These are phyloP conservation scores for Sporothrix euskadiensis DNA, from an alignment of 2,329 filamentous ascomycete species.

Conservation along the genomic window DNA sequence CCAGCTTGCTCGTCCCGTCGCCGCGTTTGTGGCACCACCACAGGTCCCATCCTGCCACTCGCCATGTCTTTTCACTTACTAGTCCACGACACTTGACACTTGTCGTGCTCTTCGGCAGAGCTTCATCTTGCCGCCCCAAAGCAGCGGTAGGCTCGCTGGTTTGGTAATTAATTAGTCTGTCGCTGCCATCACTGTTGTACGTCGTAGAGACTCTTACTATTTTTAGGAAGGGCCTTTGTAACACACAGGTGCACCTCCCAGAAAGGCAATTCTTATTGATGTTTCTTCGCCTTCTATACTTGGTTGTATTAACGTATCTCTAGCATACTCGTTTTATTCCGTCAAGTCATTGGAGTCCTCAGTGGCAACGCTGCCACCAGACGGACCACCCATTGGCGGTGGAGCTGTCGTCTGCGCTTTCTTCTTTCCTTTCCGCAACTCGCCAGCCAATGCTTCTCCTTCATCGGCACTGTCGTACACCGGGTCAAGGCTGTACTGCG, in stretches of 20 bases:
- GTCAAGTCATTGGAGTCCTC: background rate
- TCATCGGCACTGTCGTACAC: conserved; percentile 13
- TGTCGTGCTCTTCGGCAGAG: background rate
- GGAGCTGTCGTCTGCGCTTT: background rate
- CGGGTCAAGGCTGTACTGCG: conserved; percentile 7
- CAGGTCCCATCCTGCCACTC: conserved; percentile 21
- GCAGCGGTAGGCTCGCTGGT: background rate
- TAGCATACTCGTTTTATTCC: background rate
- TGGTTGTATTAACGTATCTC: background rate
- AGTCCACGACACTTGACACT: background rate
- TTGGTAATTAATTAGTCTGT: conserved; percentile 7
- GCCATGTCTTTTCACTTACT: conserved; percentile 15
- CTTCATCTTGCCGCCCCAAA: background rate
- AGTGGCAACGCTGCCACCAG: background rate
- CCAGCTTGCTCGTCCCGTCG: background rate
- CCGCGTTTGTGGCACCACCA: conserved; percentile 25
- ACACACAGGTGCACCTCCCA: too few species aligned
- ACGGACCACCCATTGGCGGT: background rate
- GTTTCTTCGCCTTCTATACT: too few species aligned
- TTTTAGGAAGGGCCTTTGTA: too few species aligned
- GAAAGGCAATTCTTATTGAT: too few species aligned
- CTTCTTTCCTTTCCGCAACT: background rate
- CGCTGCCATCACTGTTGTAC: background rate
- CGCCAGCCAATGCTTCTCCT: background rate
- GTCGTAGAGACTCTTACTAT: too few species aligned